A percentile compares a stretch with the other conserved stretches of the same genome.
Conservation (phyloP, 352 stramenopile species). For the Pythium angustatum region DNA sequence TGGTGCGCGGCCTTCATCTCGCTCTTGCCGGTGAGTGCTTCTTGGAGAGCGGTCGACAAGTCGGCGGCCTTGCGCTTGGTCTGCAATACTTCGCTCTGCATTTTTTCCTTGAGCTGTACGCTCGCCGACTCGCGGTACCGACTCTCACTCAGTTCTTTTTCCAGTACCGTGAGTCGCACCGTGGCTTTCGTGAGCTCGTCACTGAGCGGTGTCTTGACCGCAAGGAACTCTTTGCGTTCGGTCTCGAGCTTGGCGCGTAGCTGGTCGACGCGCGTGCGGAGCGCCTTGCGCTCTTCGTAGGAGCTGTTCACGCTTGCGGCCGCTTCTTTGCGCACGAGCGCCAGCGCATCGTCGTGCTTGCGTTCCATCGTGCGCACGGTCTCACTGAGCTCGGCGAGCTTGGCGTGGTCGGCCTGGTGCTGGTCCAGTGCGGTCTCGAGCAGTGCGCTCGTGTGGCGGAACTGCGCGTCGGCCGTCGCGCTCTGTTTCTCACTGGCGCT, state of each 20-base stretch:
- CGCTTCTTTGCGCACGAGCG: slow-evolving; percentile 57
- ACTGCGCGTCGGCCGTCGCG: slow-evolving; percentile 50
- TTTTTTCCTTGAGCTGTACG: slow-evolving; percentile 74
- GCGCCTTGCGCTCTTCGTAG: slow-evolving; percentile 71
- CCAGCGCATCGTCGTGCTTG: slow-evolving; percentile 62
- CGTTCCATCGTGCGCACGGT: slow-evolving; percentile 60
- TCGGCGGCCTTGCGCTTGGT: slow-evolving; percentile 64
- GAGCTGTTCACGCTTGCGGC: slow-evolving; percentile 52
- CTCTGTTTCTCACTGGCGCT: slow-evolving; percentile 47
- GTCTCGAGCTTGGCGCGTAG: slow-evolving; percentile 63
- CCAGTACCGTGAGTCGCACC: slow-evolving; percentile 48
- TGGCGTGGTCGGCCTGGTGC: slow-evolving; percentile 64
- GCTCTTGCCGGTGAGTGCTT: slow-evolving; percentile 44
- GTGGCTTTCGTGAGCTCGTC: slow-evolving; percentile 63
- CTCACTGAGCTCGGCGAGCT: slow-evolving; percentile 47
- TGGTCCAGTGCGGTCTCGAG: slow-evolving; percentile 76
- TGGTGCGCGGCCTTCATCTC: slow-evolving; percentile 53
- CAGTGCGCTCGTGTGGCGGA: slow-evolving; percentile 67
- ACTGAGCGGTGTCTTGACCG: slow-evolving; percentile 42
- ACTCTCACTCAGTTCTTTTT: slow-evolving; percentile 69
- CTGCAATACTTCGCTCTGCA: slow-evolving; percentile 44
- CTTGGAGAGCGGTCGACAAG: slow-evolving; percentile 49
- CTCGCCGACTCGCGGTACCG: slow-evolving; percentile 63
- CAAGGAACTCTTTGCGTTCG: slow-evolving; percentile 72
- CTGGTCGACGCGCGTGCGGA: slow-evolving; percentile 63